phyloP scores from a whole-genome alignment of 257 asterid genomes.

The Echites panduratus region DNA sequence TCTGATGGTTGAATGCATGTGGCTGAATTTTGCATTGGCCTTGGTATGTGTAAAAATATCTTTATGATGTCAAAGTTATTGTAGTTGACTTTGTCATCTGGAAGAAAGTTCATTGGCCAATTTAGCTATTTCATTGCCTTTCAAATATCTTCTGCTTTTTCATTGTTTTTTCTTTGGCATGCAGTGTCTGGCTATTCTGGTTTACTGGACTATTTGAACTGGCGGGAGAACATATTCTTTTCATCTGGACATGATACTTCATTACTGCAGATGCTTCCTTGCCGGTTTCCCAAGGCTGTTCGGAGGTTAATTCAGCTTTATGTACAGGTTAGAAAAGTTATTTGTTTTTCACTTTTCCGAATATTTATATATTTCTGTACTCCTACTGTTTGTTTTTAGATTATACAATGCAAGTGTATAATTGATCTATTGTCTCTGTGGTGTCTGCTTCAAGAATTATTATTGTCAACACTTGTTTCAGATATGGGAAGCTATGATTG shows the following conservation, averaged over 20 bases:
- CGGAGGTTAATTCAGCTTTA: constrained; percentile 93
- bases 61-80: not conserved
- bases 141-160: constrained; percentile 15
- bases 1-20: not conserved
- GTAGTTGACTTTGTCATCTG: not conserved
- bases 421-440: not conserved
- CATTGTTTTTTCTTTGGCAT: constrained; percentile 21
- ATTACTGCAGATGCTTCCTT: constrained; percentile 91
- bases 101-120: not conserved
- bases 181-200: constrained; percentile 72
- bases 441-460: not conserved
- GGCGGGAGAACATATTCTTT: constrained; percentile 94
- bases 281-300: constrained; percentile 91
- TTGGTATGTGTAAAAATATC: not conserved
- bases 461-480: not conserved
- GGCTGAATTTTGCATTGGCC: not conserved
- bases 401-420: not conserved
- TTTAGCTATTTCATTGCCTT: constrained; percentile 8
- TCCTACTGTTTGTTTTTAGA: not conserved
- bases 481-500: not conserved
- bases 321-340: constrained; percentile 52
- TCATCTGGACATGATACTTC: constrained; percentile 87
- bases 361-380: not conserved
- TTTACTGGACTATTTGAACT: constrained; percentile 77
- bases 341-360: not conserved